These are phyloP conservation scores for Chlamydomonas eustigma DNA, from an alignment of 139 green algal genomes.

Conservation along the genomic window DNA sequence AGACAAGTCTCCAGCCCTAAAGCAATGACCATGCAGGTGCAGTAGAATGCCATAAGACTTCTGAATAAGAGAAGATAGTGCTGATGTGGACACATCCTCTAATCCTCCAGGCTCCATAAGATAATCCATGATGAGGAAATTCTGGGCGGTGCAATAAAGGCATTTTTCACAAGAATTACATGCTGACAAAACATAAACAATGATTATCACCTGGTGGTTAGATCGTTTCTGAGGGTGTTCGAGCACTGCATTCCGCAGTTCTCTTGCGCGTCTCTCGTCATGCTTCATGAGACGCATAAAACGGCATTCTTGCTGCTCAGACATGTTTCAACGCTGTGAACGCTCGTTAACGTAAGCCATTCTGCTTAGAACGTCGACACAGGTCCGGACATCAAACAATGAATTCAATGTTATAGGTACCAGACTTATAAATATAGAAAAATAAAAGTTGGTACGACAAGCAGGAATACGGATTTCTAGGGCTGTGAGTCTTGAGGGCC, in stretches of 20 bases:
- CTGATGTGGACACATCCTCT: not conserved
- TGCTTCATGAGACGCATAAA: not conserved
- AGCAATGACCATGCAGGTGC: not conserved
- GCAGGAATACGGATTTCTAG: too few species aligned
- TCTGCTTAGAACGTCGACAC: too few species aligned
- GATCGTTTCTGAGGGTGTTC: not conserved
- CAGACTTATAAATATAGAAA: too few species aligned
- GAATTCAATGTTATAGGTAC: too few species aligned
- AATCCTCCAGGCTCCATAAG: not conserved
- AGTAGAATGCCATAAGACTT: not conserved
- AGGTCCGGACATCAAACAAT: too few species aligned
- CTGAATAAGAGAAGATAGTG: not conserved
- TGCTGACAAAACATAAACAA: too few species aligned
- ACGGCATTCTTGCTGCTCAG: not conserved
- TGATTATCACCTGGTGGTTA: not conserved
- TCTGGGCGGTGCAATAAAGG: not conserved
- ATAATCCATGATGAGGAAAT: not conserved
- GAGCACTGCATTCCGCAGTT: not conserved
- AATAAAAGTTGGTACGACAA: too few species aligned
- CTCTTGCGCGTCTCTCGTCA: not conserved
- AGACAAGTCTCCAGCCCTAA: not conserved
- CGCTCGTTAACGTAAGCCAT: too few species aligned
- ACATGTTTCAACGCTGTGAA: too few species aligned
- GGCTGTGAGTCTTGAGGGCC: too few species aligned
- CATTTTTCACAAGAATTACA: not conserved